Evolutionary conservation across 306 rosid species (phyloP).

Genomic region (Pterocarpus santalinus): DNA sequence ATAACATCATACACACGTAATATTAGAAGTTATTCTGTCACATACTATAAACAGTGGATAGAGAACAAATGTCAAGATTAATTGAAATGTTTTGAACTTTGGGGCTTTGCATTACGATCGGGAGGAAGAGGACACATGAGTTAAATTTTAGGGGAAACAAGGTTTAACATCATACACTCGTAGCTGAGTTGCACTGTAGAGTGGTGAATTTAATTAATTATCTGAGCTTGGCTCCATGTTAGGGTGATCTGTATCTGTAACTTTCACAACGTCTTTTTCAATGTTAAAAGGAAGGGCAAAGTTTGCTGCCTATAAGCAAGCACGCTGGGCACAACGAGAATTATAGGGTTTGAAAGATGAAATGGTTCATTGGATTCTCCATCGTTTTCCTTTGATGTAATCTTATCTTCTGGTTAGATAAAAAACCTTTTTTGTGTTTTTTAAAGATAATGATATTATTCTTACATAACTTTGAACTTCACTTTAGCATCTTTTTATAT

Average conservation of each 20-base stretch:
- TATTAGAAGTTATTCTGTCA: not conserved
- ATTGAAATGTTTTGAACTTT: not conserved
- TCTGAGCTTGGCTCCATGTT: not conserved
- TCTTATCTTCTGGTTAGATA: not conserved
- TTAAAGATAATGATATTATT: not conserved
- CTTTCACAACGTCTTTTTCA: not conserved
- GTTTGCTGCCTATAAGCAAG: not conserved
- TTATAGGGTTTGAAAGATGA: not conserved
- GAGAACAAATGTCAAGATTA: not conserved
- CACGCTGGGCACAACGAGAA: not conserved
- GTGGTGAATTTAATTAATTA: not conserved
- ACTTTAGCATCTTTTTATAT: not conserved
- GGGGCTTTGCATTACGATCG: not conserved
- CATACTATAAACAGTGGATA: not conserved
- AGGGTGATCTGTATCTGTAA: too few relatives aligned
- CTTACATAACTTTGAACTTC: not conserved
- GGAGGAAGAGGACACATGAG: not conserved
- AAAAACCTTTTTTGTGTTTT: not conserved
- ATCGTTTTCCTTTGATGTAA: not conserved
- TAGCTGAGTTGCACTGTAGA: not conserved
- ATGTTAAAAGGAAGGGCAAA: not conserved
- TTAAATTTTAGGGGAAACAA: not conserved
- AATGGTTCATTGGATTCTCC: not conserved
- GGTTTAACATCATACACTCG: not conserved
- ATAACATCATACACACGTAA: conserved; percentile 35